A percentile compares a stretch with the other conserved stretches of the same genome.
Conservation (phyloP, 75 land plant genomes). For the Pinus albicaulis region DNA sequence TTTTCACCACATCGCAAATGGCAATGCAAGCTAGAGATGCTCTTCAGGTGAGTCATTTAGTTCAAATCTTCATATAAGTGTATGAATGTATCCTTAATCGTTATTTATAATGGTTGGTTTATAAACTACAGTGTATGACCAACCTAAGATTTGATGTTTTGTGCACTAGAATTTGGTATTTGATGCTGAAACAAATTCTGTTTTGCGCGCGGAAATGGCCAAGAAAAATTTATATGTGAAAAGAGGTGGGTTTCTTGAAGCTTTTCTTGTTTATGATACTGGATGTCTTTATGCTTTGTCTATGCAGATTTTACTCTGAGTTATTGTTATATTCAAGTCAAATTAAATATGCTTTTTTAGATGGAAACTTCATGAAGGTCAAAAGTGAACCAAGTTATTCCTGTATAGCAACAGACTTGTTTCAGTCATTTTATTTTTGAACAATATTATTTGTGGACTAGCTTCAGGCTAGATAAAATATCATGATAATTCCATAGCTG, state of each 20-base stretch:
- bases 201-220: conserved; percentile 97
- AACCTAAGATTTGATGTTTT: background rate
- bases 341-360: too few species aligned
- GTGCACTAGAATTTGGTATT: conserved; percentile 79
- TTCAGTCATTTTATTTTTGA: too few species aligned
- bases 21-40: conserved; percentile 94
- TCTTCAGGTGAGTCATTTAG: conserved; percentile 57
- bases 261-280: background rate
- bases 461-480: too few species aligned
- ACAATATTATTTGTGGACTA: too few species aligned
- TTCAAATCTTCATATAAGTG: background rate
- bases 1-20: conserved; percentile 73
- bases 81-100: background rate
- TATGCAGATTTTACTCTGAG: too few species aligned
- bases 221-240: conserved; percentile 98
- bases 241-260: conserved; percentile 48
- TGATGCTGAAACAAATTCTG: conserved; percentile 86
- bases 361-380: too few species aligned
- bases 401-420: too few species aligned
- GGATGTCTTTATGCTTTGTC: background rate
- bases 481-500: too few species aligned
- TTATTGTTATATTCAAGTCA: too few species aligned
- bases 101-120: background rate
- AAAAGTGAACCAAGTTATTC: too few species aligned
- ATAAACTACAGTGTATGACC: background rate